phyloP scores from a whole-genome alignment of 2,329 filamentous ascomycete species.

The Mycosphaerella arachidis region DNA sequence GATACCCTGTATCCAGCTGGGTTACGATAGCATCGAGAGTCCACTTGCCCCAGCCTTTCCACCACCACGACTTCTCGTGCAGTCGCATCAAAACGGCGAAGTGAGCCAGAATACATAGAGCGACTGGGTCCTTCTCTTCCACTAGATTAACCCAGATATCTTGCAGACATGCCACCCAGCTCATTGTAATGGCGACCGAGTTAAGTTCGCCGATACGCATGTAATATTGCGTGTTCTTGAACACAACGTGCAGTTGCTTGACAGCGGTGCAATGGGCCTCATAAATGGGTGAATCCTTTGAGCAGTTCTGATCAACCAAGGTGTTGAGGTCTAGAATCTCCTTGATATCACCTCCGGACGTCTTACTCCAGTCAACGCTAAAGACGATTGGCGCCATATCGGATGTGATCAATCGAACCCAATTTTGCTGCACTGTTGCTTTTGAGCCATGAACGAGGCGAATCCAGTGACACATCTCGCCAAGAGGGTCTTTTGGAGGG shows the following conservation, averaged over 20 bases:
- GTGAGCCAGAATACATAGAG: conserved; percentile 14
- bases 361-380: background rate
- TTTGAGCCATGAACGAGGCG: conserved; percentile 11
- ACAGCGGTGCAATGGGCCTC: conserved; percentile 7
- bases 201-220: background rate
- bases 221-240: conserved; percentile 6
- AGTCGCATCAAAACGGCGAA: conserved; percentile 13
- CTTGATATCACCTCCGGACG: background rate
- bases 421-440: conserved; percentile 10
- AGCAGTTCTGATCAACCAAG: background rate
- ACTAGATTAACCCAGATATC: conserved; percentile 11
- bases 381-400: conserved; percentile 8
- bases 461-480: conserved; percentile 13
- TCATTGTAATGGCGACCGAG: conserved; percentile 3
- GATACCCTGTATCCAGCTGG: conserved; percentile 3
- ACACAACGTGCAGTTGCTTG: conserved; percentile 12
- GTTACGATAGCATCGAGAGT: conserved; percentile 9
- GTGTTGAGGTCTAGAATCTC: conserved; percentile 10
- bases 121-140: conserved; percentile 4
- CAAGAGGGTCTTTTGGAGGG: conserved; percentile 11
- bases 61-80: conserved; percentile 11
- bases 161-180: conserved; percentile 6
- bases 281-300: background rate
- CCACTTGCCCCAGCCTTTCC: conserved; percentile 13
- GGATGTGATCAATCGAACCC: conserved; percentile 10